Evolutionary conservation across 2,329 filamentous ascomycete species (phyloP).

Genomic region (Sporothrix pallida): DNA sequence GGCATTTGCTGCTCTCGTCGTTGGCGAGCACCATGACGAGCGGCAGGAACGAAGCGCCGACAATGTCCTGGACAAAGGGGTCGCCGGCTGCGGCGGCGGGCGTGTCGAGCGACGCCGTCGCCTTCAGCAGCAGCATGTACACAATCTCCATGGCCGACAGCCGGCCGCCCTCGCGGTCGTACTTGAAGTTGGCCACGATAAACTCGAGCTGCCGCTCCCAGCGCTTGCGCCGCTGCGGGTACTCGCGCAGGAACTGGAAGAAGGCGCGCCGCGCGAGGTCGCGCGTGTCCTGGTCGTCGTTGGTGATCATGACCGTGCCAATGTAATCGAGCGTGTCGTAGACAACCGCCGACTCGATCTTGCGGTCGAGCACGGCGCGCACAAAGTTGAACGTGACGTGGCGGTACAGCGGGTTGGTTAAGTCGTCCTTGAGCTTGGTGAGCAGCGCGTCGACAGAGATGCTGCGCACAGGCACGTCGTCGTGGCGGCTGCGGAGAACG

Average conservation of each 20-base stretch:
- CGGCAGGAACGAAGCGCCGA: conserved; percentile 82
- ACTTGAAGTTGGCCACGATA: conserved; percentile 87
- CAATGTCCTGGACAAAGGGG: conserved; percentile 80
- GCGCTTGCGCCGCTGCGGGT: conserved; percentile 86
- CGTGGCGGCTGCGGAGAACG: conserved; percentile 79
- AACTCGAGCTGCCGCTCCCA: conserved; percentile 91
- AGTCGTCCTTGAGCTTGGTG: conserved; percentile 79
- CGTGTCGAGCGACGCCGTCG: conserved; percentile 53
- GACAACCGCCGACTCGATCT: conserved; percentile 81
- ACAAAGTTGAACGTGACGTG: conserved; percentile 95
- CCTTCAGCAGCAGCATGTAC: conserved; percentile 83
- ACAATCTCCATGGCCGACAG: conserved; percentile 93
- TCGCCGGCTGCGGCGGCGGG: conserved; percentile 47
- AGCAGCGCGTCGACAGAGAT: conserved; percentile 82
- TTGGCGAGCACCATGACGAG: conserved; percentile 85
- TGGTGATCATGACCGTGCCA: conserved; percentile 92
- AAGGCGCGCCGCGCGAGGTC: conserved; percentile 89
- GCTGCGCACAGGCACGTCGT: conserved; percentile 77
- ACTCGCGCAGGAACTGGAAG: conserved; percentile 92
- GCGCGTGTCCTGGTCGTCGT: conserved; percentile 85
- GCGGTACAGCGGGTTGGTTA: conserved; percentile 90
- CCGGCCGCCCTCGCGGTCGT: conserved; percentile 84
- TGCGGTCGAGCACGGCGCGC: conserved; percentile 82
- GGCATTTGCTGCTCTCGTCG: conserved; percentile 85
- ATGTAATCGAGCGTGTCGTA: conserved; percentile 93